Conservation (phyloP, 352 stramenopile genomes). For the Elongisporangium anandrum region DNA sequence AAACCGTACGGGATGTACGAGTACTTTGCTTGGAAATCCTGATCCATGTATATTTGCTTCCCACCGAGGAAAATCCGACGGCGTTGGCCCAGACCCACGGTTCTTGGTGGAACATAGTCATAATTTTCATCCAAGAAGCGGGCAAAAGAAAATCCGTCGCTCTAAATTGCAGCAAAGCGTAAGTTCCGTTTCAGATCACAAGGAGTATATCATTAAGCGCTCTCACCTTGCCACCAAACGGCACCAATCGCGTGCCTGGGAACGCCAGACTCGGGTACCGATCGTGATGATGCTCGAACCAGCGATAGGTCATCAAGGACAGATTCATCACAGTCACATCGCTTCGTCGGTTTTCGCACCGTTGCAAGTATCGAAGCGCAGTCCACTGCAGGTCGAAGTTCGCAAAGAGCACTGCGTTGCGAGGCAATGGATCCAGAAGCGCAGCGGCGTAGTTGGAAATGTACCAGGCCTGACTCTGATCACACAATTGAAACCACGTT, state of each 20-base stretch:
- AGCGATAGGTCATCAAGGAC: constrained; percentile 89
- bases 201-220: background rate
- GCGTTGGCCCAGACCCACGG: constrained; percentile 5
- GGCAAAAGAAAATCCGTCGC: constrained; percentile 41
- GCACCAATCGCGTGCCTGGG: constrained; percentile 42
- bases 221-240: constrained; percentile 28
- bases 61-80: constrained; percentile 79
- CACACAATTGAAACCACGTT: constrained; percentile 36
- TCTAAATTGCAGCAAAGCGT: constrained; percentile 12
- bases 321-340: constrained; percentile 88
- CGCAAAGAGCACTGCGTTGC: constrained; percentile 79
- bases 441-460: constrained; percentile 85
- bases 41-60: constrained; percentile 66
- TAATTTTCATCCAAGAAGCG: constrained; percentile 40
- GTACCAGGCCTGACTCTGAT: constrained; percentile 54
- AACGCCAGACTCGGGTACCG: constrained; percentile 71
- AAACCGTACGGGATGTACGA: constrained; percentile 46
- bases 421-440: constrained; percentile 81
- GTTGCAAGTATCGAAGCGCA: constrained; percentile 86
- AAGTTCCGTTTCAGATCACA: background rate
- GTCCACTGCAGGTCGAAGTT: constrained; percentile 94
- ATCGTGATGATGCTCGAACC: constrained; percentile 67
- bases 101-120: background rate
- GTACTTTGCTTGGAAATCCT: constrained; percentile 46
- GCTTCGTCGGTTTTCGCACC: constrained; percentile 64